Base-by-base conservation (phyloP, 306 rosid genomes). In the Cucurbita ficifolia region DNA sequence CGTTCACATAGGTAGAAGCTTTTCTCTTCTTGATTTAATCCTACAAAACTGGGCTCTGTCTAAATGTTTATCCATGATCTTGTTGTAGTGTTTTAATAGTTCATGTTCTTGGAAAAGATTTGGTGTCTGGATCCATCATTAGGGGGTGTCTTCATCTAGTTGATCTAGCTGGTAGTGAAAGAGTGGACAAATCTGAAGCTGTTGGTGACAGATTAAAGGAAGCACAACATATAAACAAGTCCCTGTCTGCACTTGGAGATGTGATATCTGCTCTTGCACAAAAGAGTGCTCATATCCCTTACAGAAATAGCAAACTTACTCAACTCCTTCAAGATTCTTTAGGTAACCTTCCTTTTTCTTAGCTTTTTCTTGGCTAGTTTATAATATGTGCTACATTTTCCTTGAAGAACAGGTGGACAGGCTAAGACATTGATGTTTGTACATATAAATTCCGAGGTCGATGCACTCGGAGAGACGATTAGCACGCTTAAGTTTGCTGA, bases 351-450 rank as follows among this genome's bases (percentile, higher is more conserved):
- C 48, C 16, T 53, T 40, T 29, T 59, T 22, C 18, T 35, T 36
- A 75, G 43, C 33, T 51, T 73, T 57, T 75, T 29, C 76, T 67
- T 65, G 1, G 55, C 21, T 0, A 24, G 73, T 46, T 24, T 68
- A 68, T 46, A 29, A 69, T 51, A 45, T 8, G 57, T 69, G 48
- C 1, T 29, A 67, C 22, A 36, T 40, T 52, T 52, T 73, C 19
- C 46, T 12, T 72, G 22, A 73, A 39, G 38, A 24, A 74, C 76
- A 93, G 98, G 98, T 73, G 98, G 98, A 50, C 96, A 90, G 48
- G 98, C 98, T 56, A 94, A 94, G 77, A 94, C 98, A 18, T 86
- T 94, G 88, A 94, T 94, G 98, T 94, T 94, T 85, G 98, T 94
- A 52, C 98, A 94, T 80, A 89, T 94, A 87, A 94, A 94, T 73